Evolutionary conservation across 1,284 basidiomycete species (phyloP).

Genomic region (Hymenochaete sp.): DNA sequence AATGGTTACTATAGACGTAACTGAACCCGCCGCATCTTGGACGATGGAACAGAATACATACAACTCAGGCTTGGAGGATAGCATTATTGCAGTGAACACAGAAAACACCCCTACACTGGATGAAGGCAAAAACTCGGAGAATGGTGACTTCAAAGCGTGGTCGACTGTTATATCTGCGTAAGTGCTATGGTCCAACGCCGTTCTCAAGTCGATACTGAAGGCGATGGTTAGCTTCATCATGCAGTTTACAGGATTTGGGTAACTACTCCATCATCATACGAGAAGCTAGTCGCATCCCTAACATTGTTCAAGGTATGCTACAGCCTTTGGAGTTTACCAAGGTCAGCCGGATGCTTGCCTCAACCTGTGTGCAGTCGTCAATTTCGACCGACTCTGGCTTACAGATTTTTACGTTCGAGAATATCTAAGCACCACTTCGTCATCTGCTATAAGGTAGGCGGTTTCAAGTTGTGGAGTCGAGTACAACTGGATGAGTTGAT

Average conservation of each 20-base stretch:
- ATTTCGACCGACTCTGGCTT: background rate
- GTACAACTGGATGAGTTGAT: background rate
- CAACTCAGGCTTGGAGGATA: too few species aligned
- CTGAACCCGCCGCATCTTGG: too few species aligned
- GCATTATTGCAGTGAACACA: too few species aligned
- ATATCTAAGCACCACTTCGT: slow-evolving; percentile 5
- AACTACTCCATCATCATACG: background rate
- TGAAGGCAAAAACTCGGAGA: too few species aligned
- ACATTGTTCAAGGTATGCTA: slow-evolving; percentile 7
- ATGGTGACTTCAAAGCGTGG: slow-evolving; percentile 11
- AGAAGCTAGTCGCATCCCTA: background rate
- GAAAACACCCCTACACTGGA: too few species aligned
- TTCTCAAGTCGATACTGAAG: background rate
- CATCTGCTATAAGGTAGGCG: slow-evolving; percentile 14
- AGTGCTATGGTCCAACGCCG: background rate
- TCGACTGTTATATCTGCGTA: slow-evolving; percentile 11
- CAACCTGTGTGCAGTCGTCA: background rate
- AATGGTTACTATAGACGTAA: too few species aligned
- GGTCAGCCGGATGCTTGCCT: background rate
- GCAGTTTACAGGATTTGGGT: slow-evolving; percentile 14
- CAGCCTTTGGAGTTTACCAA: slow-evolving; percentile 15
- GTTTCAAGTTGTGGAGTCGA: background rate
- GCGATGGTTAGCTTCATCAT: slow-evolving; percentile 10
- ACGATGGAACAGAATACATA: too few species aligned
- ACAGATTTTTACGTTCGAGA: slow-evolving; percentile 16